Percentiles rank a stretch among this genome's conserved stretches.
Evolutionary conservation across 2,329 filamentous ascomycete genomes (phyloP).

Genomic region (Sclerotinia subarctica): DNA sequence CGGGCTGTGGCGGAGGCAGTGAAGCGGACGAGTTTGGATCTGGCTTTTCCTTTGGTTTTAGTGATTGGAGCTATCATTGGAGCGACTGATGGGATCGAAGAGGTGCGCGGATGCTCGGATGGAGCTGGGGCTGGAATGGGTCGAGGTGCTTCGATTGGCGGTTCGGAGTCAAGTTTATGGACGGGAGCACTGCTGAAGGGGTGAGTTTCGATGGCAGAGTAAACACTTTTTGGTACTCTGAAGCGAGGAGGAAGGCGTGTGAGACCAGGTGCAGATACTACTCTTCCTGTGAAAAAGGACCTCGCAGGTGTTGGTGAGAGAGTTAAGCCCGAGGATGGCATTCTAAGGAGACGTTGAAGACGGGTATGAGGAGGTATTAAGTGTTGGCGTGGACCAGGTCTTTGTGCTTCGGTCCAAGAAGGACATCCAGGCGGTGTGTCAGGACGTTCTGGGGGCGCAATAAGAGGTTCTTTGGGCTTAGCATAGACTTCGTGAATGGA

Average conservation of each 20-base stretch:
- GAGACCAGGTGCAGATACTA: slow-evolving; percentile 13
- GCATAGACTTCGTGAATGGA: slow-evolving; percentile 36
- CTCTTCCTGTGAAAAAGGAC: slow-evolving; percentile 11
- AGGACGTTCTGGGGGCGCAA: slow-evolving; percentile 34
- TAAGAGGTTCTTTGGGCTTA: slow-evolving; percentile 34
- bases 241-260: slow-evolving; percentile 27
- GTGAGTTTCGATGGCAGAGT: slow-evolving; percentile 35
- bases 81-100: background rate
- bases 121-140: background rate
- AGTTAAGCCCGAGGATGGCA: slow-evolving; percentile 22
- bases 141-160: slow-evolving; percentile 9
- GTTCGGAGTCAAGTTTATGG: slow-evolving; percentile 20
- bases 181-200: slow-evolving; percentile 34
- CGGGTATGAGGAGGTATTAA: slow-evolving; percentile 21
- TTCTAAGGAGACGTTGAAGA: slow-evolving; percentile 30
- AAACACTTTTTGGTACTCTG: slow-evolving; percentile 35
- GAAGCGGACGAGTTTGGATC: slow-evolving; percentile 14
- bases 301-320: slow-evolving; percentile 19
- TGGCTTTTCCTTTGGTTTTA: slow-evolving; percentile 7
- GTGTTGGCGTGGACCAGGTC: slow-evolving; percentile 13
- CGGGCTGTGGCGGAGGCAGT: slow-evolving; percentile 19
- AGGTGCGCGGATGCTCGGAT: slow-evolving; percentile 5
- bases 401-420: slow-evolving; percentile 38
- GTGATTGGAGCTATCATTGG: background rate
- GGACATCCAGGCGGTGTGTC: slow-evolving; percentile 38